Conservation (phyloP, 208 protist species). For the Trypanosoma vivax region DNA sequence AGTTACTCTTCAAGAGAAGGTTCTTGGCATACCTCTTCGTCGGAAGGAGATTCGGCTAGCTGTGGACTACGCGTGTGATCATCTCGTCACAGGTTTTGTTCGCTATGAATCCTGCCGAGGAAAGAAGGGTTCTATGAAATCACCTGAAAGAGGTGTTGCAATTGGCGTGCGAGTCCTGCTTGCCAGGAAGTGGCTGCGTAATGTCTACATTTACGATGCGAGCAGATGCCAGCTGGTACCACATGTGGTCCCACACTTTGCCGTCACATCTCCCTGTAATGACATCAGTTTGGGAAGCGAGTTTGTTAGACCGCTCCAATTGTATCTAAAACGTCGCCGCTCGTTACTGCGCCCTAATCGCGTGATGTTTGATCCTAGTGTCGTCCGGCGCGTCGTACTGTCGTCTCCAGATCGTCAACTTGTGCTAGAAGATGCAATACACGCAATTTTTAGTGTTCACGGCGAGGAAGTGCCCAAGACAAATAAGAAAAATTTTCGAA, state of each 20-base stretch:
- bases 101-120: conserved; percentile 10
- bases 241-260: conserved; percentile 10
- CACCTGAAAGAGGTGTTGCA: conserved; percentile 8
- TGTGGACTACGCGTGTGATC: conserved; percentile 40
- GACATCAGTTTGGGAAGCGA: neutral
- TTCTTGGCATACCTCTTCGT: conserved; percentile 20
- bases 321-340: conserved; percentile 53
- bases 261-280: neutral
- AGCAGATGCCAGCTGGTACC: neutral
- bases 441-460: conserved; percentile 53
- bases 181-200: conserved; percentile 20
- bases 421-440: conserved; percentile 58
- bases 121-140: conserved; percentile 6
- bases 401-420: conserved; percentile 54
- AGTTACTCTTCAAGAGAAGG: conserved; percentile 17
- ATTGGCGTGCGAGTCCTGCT: conserved; percentile 18
- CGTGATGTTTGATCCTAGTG: conserved; percentile 42
- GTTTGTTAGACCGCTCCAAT: conserved; percentile 30
- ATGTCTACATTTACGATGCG: conserved; percentile 23
- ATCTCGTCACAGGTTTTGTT: conserved; percentile 29
- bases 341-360: conserved; percentile 12
- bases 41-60: conserved; percentile 16
- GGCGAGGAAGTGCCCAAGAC: conserved; percentile 10
- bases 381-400: conserved; percentile 39
- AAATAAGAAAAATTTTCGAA: conserved; percentile 16